Conservation (phyloP, 1,139 yeast species). For the Hansenula anomala region DNA sequence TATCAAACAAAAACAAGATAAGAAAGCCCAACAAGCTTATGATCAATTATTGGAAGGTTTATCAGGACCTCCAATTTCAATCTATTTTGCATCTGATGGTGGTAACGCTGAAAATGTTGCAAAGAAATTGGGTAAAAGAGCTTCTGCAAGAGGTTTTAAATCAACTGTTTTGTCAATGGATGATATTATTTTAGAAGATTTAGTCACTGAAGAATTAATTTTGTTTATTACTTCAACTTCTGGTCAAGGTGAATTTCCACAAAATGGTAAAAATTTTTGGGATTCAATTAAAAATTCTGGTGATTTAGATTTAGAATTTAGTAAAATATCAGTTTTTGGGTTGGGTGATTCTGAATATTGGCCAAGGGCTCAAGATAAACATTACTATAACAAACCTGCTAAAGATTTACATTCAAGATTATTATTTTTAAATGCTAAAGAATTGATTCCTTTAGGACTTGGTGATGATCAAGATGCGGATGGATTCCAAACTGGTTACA, state of each 20-base stretch:
- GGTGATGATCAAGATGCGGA: slow-evolving; percentile 99
- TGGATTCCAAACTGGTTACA: slow-evolving; percentile 86
- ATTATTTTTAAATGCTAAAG: slow-evolving; percentile 66
- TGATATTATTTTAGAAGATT: slow-evolving; percentile 75
- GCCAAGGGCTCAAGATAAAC: slow-evolving; percentile 96
- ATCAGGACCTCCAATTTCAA: slow-evolving; percentile 88
- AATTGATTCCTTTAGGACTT: slow-evolving; percentile 69
- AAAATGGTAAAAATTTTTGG: slow-evolving; percentile 91
- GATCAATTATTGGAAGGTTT: slow-evolving; percentile 76
- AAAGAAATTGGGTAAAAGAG: slow-evolving; percentile 77
- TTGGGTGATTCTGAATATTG: slow-evolving; percentile 93
- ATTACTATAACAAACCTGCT: slow-evolving; percentile 91
- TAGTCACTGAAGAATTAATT: slow-evolving; percentile 76
- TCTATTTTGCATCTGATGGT: slow-evolving; percentile 93
- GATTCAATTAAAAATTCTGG: slow-evolving; percentile 67
- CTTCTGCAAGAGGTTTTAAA: slow-evolving; percentile 81
- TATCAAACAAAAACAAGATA: slow-evolving; percentile 54
- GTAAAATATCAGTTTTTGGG: slow-evolving; percentile 78
- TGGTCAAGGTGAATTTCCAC: slow-evolving; percentile 98
- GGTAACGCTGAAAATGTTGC: slow-evolving; percentile 88
- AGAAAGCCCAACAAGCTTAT: slow-evolving; percentile 74
- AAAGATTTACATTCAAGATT: slow-evolving; percentile 66
- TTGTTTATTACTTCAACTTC: slow-evolving; percentile 86
- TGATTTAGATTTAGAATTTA: slow-evolving; percentile 67
- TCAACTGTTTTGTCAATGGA: slow-evolving; percentile 78